Conservation (phyloP, 306 rosid genomes). For the Datisca glomerata region DNA sequence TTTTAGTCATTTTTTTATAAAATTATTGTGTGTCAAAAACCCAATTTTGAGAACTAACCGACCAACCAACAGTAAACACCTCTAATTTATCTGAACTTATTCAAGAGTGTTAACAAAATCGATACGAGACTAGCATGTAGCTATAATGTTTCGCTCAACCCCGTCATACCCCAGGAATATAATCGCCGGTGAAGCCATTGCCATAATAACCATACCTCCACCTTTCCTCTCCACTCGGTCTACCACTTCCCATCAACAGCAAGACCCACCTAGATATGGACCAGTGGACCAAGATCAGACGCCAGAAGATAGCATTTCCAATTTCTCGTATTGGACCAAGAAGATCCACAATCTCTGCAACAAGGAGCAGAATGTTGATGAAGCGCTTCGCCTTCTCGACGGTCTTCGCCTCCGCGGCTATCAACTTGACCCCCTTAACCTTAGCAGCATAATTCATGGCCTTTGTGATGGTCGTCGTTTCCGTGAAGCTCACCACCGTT, state of each 20-base stretch:
- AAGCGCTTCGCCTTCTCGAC: conserved; percentile 36
- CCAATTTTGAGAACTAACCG: too few relatives aligned
- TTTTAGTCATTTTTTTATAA: too few relatives aligned
- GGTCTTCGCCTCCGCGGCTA: conserved; percentile 37
- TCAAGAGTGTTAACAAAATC: too few relatives aligned
- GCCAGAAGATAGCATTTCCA: conserved; percentile 18
- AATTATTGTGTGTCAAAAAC: too few relatives aligned
- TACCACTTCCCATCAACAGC: neutral
- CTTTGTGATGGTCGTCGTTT: conserved; percentile 65
- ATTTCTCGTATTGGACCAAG: conserved; percentile 33
- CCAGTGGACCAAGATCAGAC: neutral
- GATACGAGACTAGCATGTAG: conserved; percentile 14
- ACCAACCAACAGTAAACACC: too few relatives aligned
- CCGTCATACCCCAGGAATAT: conserved; percentile 1
- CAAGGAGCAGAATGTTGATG: conserved; percentile 25
- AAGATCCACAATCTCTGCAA: conserved; percentile 34
- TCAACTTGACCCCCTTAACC: conserved; percentile 28
- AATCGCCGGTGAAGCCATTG: conserved; percentile 11
- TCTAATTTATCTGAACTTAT: too few relatives aligned
- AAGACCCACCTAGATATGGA: neutral
- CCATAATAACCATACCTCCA: conserved; percentile 5
- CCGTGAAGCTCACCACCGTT: conserved; percentile 52
- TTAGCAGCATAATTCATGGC: conserved; percentile 42
- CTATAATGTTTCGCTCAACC: conserved; percentile 5
- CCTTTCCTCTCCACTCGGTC: conserved; percentile 10